phyloP scores from a whole-genome alignment of 1,284 basidiomycete species.

The Pseudozyma tsukubaensis region DNA sequence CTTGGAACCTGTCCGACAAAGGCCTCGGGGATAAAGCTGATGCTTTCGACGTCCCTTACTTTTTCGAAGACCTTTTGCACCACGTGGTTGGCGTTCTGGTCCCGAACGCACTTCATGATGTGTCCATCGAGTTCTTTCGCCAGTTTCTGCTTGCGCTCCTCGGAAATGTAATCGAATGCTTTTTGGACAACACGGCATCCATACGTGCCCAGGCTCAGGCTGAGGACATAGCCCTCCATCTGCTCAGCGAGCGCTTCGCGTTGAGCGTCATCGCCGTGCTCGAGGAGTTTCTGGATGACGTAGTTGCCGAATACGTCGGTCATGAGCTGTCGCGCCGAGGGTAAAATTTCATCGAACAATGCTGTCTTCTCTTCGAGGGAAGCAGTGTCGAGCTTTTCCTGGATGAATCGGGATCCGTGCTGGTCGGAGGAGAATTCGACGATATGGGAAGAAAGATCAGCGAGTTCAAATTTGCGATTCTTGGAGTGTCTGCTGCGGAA shows the following conservation, averaged over 20 bases:
- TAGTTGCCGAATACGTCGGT: slow-evolving; percentile 97
- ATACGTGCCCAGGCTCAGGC: slow-evolving; percentile 90
- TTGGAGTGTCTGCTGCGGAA: slow-evolving; percentile 53
- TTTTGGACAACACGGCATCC: slow-evolving; percentile 77
- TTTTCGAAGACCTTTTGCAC: slow-evolving; percentile 69
- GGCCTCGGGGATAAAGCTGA: slow-evolving; percentile 78
- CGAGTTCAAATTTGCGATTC: slow-evolving; percentile 61
- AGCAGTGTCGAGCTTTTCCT: slow-evolving; percentile 71
- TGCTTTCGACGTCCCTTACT: slow-evolving; percentile 75
- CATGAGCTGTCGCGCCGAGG: slow-evolving; percentile 82
- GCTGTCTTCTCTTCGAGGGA: slow-evolving; percentile 74
- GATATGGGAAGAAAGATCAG: slow-evolving; percentile 87
- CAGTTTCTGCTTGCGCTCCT: slow-evolving; percentile 40
- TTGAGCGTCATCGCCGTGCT: slow-evolving; percentile 79
- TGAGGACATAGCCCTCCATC: slow-evolving; percentile 83
- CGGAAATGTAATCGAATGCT: slow-evolving; percentile 73
- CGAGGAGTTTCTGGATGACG: slow-evolving; percentile 94
- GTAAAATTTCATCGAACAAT: slow-evolving; percentile 92
- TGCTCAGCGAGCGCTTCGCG: slow-evolving; percentile 78
- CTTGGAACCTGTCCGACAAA: slow-evolving; percentile 87
- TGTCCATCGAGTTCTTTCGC: slow-evolving; percentile 80
- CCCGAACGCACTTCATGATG: slow-evolving; percentile 87
- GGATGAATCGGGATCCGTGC: slow-evolving; percentile 78
- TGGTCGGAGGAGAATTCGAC: slow-evolving; percentile 96
- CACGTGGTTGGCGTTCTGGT: slow-evolving; percentile 95